phyloP scores from a whole-genome alignment of 768 basidiomycete genomes.

The Trametes elegans region DNA sequence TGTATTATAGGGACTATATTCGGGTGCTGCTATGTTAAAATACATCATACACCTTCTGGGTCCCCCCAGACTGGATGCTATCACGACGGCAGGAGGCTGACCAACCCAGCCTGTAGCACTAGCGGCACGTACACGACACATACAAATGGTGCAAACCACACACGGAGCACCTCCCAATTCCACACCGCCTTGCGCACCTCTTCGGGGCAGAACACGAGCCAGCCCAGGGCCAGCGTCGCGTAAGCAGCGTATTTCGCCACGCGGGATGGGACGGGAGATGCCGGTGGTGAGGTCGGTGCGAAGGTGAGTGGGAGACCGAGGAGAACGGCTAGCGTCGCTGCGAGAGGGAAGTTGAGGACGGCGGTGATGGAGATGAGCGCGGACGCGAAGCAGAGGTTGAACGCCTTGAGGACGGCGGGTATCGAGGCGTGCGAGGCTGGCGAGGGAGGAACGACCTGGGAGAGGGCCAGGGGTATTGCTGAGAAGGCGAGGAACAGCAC shows the following conservation, averaged over 20 bases:
- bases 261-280: conserved; percentile 10
- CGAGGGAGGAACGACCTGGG: neutral
- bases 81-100: conserved; percentile 42
- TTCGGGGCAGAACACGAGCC: conserved; percentile 48
- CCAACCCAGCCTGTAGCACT: conserved; percentile 66
- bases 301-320: conserved; percentile 31
- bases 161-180: conserved; percentile 77
- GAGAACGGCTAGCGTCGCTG: too few relatives aligned
- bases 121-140: conserved; percentile 79
- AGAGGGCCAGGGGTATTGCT: neutral
- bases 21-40: neutral
- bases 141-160: conserved; percentile 82
- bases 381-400: conserved; percentile 82
- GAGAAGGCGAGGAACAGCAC: conserved; percentile 4
- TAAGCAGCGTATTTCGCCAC: conserved; percentile 40
- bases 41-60: neutral
- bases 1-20: conserved; percentile 9
- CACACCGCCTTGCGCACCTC: conserved; percentile 54
- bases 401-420: conserved; percentile 58
- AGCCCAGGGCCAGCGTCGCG: conserved; percentile 50
- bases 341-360: conserved; percentile 65
- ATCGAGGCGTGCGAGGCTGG: conserved; percentile 20
- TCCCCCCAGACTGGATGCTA: neutral
- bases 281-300: neutral
- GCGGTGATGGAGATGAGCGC: conserved; percentile 79